Evolutionary conservation across 2,329 filamentous ascomycete genomes (phyloP), one percentile per base, ranked within the genome.

Genomic region (Fusarium sororula): DNA sequence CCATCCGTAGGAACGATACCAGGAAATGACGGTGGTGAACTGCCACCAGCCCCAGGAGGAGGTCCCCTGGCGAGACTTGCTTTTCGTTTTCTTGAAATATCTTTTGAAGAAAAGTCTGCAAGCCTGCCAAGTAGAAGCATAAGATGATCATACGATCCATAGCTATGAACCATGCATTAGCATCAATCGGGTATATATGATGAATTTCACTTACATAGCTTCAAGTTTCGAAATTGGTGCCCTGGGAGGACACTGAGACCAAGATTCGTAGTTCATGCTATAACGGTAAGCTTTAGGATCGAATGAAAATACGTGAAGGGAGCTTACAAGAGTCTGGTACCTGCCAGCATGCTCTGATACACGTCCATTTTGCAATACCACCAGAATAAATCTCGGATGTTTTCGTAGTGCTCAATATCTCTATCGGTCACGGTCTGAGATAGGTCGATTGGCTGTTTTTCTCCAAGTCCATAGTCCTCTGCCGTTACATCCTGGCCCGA

Each of bases 321-420:
- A 30, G 88, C 94, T 88, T 85, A 98, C 94, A 98, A 92, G 53
- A 97, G 85, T 70, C 89, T 89, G 47, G 96, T 95, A 14, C 94
- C 96, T 75, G 95, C 96, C 30, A 98, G 85, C 69, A 98, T 90
- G 80, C 94, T 95, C 81, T 98, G 96, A 76, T 96, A 97, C 14
- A 93, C 90, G 81, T 98, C 96, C 86, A 98, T 96, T 82, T 98
- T 97, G 77, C 90, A 92, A 80, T 95, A 98, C 93, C 95, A 98
- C 95, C 96, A 99, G 80, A 93, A 97, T 10, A 98, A 84, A 82
- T 98, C 96, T 73, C 93, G 90, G 44, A 96, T 87, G 22, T 93
- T 92, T 78, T 96, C 93, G 78, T 93, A 97, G 45, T 89, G 91
- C 70, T 94, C 91, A 54, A 97, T 87, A 69, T 98, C 95, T 70